phyloP scores from a whole-genome alignment of 257 asterid genomes.

The Echites panduratus region DNA sequence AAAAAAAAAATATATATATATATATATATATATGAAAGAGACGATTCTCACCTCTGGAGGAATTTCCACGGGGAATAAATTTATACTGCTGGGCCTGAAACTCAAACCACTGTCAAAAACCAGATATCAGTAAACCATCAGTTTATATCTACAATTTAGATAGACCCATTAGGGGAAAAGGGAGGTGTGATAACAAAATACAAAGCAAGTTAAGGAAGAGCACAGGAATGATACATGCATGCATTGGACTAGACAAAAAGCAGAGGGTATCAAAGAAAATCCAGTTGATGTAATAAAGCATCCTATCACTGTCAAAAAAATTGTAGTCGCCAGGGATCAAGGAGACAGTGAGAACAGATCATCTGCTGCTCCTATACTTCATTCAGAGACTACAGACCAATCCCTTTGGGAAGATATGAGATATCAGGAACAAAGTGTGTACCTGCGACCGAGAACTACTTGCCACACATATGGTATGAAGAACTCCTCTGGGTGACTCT shows the following conservation, averaged over 20 bases:
- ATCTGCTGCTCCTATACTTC: neutral
- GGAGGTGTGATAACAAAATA: neutral
- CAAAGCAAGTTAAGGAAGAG: neutral
- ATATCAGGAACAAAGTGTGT: slow-evolving; percentile 5
- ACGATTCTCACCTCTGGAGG: slow-evolving; percentile 51
- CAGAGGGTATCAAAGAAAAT: neutral
- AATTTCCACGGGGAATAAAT: slow-evolving; percentile 53
- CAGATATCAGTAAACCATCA: slow-evolving; percentile 11
- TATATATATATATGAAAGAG: neutral
- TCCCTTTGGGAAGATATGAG: neutral
- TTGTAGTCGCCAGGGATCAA: neutral
- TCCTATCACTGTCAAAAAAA: neutral
- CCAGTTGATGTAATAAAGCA: neutral
- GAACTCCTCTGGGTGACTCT: slow-evolving; percentile 92
- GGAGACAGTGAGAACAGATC: neutral
- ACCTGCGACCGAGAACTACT: slow-evolving; percentile 72
- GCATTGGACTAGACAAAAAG: neutral
- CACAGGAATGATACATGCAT: neutral
- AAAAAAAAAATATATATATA: neutral
- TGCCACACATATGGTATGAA: slow-evolving; percentile 94
- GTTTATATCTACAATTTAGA: neutral
- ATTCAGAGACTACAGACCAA: neutral
- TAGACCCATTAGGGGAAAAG: neutral
- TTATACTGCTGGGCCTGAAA: slow-evolving; percentile 57
- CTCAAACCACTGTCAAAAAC: slow-evolving; percentile 40